These are phyloP conservation scores for Ceratocystis colombiana DNA, from an alignment of 2,329 filamentous ascomycete genomes.

Conservation along the genomic window DNA sequence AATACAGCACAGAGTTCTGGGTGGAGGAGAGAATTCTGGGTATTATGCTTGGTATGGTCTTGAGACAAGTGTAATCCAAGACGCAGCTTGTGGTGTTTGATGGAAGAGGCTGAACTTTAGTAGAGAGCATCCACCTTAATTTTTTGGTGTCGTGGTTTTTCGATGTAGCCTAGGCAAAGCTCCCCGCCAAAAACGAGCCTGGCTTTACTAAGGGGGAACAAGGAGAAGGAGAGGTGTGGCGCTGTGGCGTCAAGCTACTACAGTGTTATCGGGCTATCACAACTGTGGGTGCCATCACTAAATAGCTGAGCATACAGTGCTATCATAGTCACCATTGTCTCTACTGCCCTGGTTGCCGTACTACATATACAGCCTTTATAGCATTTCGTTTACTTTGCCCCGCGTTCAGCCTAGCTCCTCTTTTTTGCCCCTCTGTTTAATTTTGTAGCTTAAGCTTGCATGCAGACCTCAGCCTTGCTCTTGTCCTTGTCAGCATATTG, in stretches of 20 bases:
- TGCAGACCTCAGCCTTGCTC: background rate
- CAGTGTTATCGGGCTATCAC: background rate
- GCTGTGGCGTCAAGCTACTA: background rate
- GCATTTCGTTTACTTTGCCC: slow-evolving; percentile 12
- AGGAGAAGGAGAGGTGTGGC: slow-evolving; percentile 13
- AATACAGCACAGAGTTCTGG: slow-evolving; percentile 13
- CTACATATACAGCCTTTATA: background rate
- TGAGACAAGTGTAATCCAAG: slow-evolving; percentile 6
- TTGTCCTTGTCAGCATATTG: background rate
- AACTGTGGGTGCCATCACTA: background rate
- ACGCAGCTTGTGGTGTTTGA: slow-evolving; percentile 16
- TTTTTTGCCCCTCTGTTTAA: slow-evolving; percentile 7
- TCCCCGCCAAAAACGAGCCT: slow-evolving; percentile 22
- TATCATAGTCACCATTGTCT: background rate
- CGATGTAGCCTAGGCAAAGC: slow-evolving; percentile 20
- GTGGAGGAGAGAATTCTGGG: slow-evolving; percentile 14
- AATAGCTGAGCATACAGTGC: background rate
- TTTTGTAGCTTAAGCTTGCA: background rate
- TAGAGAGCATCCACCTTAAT: slow-evolving; percentile 23
- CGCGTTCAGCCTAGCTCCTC: slow-evolving; percentile 7
- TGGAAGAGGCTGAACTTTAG: slow-evolving; percentile 22
- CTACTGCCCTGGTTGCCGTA: background rate
- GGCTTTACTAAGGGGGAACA: slow-evolving; percentile 7
- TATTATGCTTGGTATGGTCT: slow-evolving; percentile 1
- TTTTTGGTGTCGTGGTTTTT: slow-evolving; percentile 26